Evolutionary conservation across 1,284 basidiomycete species (phyloP).

Genomic region (Heterobasidion parviporum): DNA sequence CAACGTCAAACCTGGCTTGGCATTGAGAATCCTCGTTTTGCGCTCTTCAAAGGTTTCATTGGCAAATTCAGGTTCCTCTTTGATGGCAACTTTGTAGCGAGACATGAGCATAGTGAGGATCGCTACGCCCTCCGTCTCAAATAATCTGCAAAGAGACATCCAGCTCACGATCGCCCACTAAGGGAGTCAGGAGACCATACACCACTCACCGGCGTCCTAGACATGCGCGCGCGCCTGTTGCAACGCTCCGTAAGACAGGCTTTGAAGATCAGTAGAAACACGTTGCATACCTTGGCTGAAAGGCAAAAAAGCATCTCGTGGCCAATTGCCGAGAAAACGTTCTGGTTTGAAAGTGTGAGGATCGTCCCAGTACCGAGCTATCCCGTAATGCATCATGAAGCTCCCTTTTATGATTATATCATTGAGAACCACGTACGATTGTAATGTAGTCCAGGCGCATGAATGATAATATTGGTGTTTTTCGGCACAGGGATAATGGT

Average conservation of each 20-base stretch:
- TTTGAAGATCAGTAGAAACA: background rate
- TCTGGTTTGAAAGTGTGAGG: slow-evolving; percentile 40
- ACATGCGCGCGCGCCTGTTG: slow-evolving; percentile 30
- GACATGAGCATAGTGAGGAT: slow-evolving; percentile 40
- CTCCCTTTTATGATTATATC: background rate
- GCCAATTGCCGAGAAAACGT: slow-evolving; percentile 43
- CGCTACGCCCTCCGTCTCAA: slow-evolving; percentile 27
- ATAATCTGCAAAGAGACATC: slow-evolving; percentile 12
- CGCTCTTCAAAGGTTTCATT: slow-evolving; percentile 36
- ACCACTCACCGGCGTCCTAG: slow-evolving; percentile 38
- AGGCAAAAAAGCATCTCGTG: slow-evolving; percentile 41
- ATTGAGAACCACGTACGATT: slow-evolving; percentile 25
- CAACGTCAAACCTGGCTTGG: slow-evolving; percentile 27
- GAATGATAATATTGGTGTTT: slow-evolving; percentile 17
- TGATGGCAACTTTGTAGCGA: slow-evolving; percentile 40
- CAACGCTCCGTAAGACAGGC: background rate
- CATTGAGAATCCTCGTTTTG: slow-evolving; percentile 30
- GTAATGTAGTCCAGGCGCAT: slow-evolving; percentile 13
- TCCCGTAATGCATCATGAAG: background rate
- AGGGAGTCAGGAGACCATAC: too few species aligned
- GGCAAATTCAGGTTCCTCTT: slow-evolving; percentile 41
- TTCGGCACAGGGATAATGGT: slow-evolving; percentile 34
- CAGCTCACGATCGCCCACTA: too few species aligned
- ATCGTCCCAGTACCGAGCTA: slow-evolving; percentile 46
- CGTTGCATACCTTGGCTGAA: slow-evolving; percentile 37